Percentiles rank a stretch among this genome's conserved stretches.
These are phyloP conservation scores for Paramecium pentaurelia DNA, from an alignment of 73 alveolate genomes.

Conservation along the genomic window DNA sequence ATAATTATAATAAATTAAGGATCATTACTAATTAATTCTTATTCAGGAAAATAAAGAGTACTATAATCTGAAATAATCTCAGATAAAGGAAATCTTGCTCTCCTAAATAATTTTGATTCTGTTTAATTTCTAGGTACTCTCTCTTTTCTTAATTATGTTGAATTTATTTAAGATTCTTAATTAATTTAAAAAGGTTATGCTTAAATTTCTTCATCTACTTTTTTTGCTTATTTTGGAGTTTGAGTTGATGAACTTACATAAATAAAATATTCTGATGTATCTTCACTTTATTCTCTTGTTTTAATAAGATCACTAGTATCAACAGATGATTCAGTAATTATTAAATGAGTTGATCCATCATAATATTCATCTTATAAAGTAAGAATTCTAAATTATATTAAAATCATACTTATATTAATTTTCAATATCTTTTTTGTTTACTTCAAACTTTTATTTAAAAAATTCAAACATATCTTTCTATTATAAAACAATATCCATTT, in stretches of 20 bases:
- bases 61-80: neutral
- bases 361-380: neutral
- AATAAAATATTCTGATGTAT: conserved; percentile 6
- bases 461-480: conserved; percentile 25
- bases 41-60: neutral
- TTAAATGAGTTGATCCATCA: neutral
- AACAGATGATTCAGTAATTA: neutral
- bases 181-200: neutral
- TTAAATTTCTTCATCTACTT: neutral
- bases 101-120: neutral
- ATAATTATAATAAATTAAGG: neutral
- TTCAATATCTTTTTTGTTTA: neutral
- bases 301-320: conserved; percentile 26
- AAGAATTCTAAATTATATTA: neutral
- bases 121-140: conserved; percentile 19
- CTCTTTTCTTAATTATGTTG: neutral
- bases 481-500: neutral
- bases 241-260: neutral
- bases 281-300: neutral
- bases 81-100: neutral
- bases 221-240: conserved; percentile 2
- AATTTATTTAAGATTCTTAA: neutral
- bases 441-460: neutral
- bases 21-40: conserved; percentile 4
- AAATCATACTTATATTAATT: neutral